A percentile compares a stretch with the other conserved stretches of the same genome.
These are phyloP conservation scores for Hemerocallis citrina DNA, from an alignment of 106 monocot species.

Conservation along the genomic window DNA sequence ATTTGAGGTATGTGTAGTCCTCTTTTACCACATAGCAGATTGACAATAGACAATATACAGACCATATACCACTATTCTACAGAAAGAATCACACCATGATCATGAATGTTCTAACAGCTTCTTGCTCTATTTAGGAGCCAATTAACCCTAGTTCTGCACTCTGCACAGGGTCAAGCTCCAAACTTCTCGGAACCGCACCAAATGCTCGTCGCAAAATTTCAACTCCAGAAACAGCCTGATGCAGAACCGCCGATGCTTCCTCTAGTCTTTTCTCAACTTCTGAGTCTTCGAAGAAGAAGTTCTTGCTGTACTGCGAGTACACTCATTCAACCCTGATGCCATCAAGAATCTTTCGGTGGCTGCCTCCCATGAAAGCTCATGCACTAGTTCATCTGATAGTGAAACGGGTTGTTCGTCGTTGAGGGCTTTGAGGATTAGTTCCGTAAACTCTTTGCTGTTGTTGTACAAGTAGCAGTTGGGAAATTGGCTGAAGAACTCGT, in stretches of 20 bases:
- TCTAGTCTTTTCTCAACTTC: constrained; percentile 33
- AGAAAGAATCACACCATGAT: too few species aligned
- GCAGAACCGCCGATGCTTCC: constrained; percentile 32
- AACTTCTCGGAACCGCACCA: constrained; percentile 60
- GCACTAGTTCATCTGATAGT: constrained; percentile 37
- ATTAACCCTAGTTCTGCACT: constrained; percentile 44
- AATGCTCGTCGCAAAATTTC: constrained; percentile 47
- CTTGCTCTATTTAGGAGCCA: constrained; percentile 5
- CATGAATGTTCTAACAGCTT: too few species aligned
- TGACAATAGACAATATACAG: too few species aligned
- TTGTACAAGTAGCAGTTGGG: constrained; percentile 49
- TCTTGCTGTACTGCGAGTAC: not conserved
- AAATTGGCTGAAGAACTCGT: constrained; percentile 74
- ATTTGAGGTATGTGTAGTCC: too few species aligned
- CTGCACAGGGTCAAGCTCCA: constrained; percentile 57
- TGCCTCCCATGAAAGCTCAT: constrained; percentile 69
- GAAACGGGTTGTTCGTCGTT: constrained; percentile 43
- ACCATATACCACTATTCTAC: too few species aligned
- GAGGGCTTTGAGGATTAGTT: constrained; percentile 43
- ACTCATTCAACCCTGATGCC: constrained; percentile 34
- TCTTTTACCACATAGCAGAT: too few species aligned
- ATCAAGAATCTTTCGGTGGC: constrained; percentile 60
- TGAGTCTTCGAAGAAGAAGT: constrained; percentile 7
- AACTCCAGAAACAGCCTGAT: constrained; percentile 45
- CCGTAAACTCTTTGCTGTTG: constrained; percentile 35